Conservation (phyloP, 345 rosid species). For the Firmiana major region DNA sequence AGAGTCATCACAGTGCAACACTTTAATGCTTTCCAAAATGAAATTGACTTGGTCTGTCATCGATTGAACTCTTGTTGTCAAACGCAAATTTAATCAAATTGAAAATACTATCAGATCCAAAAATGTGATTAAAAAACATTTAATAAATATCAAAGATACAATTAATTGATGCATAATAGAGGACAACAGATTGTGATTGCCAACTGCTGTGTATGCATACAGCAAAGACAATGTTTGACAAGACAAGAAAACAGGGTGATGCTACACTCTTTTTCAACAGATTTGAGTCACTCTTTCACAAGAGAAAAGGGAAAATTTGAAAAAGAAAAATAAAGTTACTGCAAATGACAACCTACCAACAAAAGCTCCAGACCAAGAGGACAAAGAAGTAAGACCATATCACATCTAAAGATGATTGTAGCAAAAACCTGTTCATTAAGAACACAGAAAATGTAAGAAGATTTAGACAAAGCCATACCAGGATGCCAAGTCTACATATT, state of each 20-base stretch:
- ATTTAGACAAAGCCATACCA: constrained; percentile 14
- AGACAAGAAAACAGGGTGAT: background rate
- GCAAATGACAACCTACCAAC: constrained; percentile 53
- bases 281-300: background rate
- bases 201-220: background rate
- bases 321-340: constrained; percentile 3
- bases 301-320: background rate
- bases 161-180: background rate
- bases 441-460: constrained; percentile 21
- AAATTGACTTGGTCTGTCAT: constrained; percentile 71
- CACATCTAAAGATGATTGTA: constrained; percentile 79
- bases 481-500: background rate
- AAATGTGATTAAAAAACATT: background rate
- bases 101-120: background rate
- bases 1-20: constrained; percentile 51
- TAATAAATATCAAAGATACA: background rate
- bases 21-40: constrained; percentile 59
- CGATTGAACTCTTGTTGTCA: constrained; percentile 25
- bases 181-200: constrained; percentile 1
- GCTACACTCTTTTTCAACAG: background rate
- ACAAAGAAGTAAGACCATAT: constrained; percentile 67
- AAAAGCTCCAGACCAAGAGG: constrained; percentile 78
- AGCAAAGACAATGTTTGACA: background rate
- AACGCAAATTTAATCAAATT: constrained; percentile 21
- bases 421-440: constrained; percentile 57